Evolutionary conservation across 2,329 filamentous ascomycete species (phyloP).

Genomic region (Fonsecaea nubica): DNA sequence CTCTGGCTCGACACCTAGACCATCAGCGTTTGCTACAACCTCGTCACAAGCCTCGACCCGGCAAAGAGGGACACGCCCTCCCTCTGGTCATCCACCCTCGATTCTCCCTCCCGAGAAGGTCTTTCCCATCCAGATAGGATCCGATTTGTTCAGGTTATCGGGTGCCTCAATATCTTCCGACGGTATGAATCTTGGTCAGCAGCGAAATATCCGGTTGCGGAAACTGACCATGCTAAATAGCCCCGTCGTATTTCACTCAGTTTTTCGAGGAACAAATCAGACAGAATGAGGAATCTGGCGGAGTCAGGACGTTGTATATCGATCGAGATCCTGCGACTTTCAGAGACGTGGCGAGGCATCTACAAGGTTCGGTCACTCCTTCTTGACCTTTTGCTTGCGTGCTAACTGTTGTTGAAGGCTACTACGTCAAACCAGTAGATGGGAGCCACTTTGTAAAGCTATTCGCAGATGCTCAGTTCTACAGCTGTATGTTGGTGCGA

Average conservation of each 20-base stretch:
- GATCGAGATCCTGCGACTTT: slow-evolving; percentile 92
- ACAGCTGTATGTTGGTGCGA: slow-evolving; percentile 67
- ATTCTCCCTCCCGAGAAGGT: slow-evolving; percentile 65
- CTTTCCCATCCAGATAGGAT: slow-evolving; percentile 74
- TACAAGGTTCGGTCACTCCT: slow-evolving; percentile 65
- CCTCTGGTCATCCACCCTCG: slow-evolving; percentile 37
- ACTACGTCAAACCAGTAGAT: slow-evolving; percentile 81
- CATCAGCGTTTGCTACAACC: slow-evolving; percentile 16
- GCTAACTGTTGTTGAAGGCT: slow-evolving; percentile 59
- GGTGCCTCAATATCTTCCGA: slow-evolving; percentile 74
- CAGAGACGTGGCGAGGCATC: slow-evolving; percentile 83
- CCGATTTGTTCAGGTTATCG: slow-evolving; percentile 71
- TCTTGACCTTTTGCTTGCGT: neutral
- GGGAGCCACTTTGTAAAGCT: slow-evolving; percentile 87
- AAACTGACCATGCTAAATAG: slow-evolving; percentile 60
- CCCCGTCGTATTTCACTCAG: slow-evolving; percentile 93
- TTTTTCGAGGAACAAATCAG: slow-evolving; percentile 87
- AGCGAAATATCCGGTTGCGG: neutral
- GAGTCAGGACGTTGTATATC: slow-evolving; percentile 85
- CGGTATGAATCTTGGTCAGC: slow-evolving; percentile 59
- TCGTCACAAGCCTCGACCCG: slow-evolving; percentile 29
- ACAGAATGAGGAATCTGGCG: slow-evolving; percentile 64
- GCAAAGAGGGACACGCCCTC: slow-evolving; percentile 31
- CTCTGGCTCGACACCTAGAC: slow-evolving; percentile 28
- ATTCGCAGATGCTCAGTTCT: slow-evolving; percentile 95